These are phyloP conservation scores for Colletotrichum acutatum DNA, from an alignment of 2,329 filamentous ascomycete species.

Conservation along the genomic window DNA sequence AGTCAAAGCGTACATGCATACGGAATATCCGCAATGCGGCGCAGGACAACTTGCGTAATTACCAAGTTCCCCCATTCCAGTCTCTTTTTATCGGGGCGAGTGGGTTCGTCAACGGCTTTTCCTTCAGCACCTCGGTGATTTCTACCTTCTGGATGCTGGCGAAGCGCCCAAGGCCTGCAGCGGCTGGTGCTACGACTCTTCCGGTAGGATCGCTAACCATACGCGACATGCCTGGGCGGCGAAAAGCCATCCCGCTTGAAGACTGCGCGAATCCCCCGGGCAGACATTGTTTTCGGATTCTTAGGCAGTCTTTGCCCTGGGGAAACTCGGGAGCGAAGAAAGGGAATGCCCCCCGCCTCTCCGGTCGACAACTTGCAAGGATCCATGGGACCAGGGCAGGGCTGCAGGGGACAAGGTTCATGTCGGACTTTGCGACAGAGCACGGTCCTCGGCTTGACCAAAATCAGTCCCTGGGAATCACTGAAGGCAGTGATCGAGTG, in stretches of 20 bases:
- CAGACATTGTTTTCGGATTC: background rate
- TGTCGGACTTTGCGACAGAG: background rate
- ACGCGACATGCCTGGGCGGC: background rate
- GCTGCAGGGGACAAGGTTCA: slow-evolving; percentile 3
- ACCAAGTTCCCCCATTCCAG: background rate
- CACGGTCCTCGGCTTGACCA: background rate
- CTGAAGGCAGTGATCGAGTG: background rate
- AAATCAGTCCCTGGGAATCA: background rate
- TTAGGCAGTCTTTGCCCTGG: background rate
- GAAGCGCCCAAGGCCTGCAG: background rate
- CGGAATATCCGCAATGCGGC: background rate
- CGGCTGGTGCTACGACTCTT: background rate
- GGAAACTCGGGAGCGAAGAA: background rate
- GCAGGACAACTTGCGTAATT: background rate
- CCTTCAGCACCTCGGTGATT: background rate
- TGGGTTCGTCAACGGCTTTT: background rate
- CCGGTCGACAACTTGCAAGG: background rate
- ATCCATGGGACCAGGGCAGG: background rate
- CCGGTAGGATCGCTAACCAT: background rate
- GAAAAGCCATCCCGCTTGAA: background rate
- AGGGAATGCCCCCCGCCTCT: background rate
- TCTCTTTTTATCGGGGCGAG: background rate
- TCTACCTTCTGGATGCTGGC: background rate
- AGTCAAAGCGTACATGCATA: background rate
- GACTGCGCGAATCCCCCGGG: background rate